Evolutionary conservation across 257 asterid species (phyloP).

Genomic region (Solanum virginianum): DNA sequence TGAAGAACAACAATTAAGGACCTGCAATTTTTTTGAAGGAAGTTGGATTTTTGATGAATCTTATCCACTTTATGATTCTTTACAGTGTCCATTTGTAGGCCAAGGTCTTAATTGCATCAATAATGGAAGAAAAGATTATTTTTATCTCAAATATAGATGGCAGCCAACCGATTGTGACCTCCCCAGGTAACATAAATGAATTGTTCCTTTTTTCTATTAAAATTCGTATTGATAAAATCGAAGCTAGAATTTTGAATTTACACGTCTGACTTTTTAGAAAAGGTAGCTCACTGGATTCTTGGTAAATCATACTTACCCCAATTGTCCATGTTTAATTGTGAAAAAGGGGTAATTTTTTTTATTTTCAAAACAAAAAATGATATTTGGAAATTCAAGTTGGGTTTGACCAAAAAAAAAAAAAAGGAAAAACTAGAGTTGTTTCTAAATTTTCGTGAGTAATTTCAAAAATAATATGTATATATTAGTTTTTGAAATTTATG

Average conservation of each 20-base stretch:
- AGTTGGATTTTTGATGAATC: slow-evolving; percentile 53
- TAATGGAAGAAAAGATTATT: slow-evolving; percentile 38
- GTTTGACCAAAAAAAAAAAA: no score
- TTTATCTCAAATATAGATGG: slow-evolving; percentile 47
- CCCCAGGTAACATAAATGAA: not conserved
- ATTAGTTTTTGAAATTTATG: not conserved
- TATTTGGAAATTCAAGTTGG: no score
- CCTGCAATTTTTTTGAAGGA: slow-evolving; percentile 43
- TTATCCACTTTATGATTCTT: slow-evolving; percentile 38
- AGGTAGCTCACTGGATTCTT: not conserved
- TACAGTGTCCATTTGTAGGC: slow-evolving; percentile 42
- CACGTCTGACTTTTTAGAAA: not conserved
- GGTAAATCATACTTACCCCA: not conserved
- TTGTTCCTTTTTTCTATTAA: no score
- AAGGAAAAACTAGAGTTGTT: no score
- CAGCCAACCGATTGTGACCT: slow-evolving; percentile 38
- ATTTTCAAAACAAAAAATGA: no score
- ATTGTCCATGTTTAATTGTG: no score
- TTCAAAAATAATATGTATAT: no score
- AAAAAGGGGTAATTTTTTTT: no score
- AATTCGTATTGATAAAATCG: no score
- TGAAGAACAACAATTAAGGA: not conserved
- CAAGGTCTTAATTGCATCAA: slow-evolving; percentile 44
- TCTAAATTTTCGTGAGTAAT: no score
- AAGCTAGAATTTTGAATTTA: not conserved